Base-by-base conservation (phyloP, 495 filamentous ascomycete species). In the Penicillium lagena region DNA sequence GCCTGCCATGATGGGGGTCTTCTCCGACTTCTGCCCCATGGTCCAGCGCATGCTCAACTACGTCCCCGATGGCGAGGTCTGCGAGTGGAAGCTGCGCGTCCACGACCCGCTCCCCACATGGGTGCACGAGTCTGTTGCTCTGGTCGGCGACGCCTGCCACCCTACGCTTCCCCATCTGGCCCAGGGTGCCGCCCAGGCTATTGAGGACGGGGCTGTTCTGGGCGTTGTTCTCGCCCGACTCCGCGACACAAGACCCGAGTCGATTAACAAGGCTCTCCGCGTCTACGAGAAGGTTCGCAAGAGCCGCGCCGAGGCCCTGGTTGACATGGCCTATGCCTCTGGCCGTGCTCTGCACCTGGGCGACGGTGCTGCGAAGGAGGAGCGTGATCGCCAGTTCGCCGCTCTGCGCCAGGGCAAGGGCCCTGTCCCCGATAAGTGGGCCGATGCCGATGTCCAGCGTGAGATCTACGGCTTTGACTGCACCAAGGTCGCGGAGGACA, bases 111-210 rank as follows among this genome's bases (percentile, higher is more conserved):
- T 91, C 15, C 76, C 79, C 0, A 87, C 76, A 15, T 90, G 86
- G 86, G 70, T 86, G 3, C 70, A 79, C 44, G 79, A 80, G 4
- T 68, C 58, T 37, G 76, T 78, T n/a, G 84, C 84, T 13, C 78
- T 90, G 3, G 65, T 90, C 12, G 86, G 87, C 35, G 87, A 90
- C 59, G 82, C 87, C 4, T 89, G 85, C 62, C 84, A 90, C 59
- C 83, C 85, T 4, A 90, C 85, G 27, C 75, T 90, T 27, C 86
- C 86, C 27, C 85, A 89, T 61, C 65, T 87, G 11, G 79, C 76
- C 29, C 87, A 90, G 70, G 86, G 86, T n/a, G 86, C 85, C 27
- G 87, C 86, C n/a, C 85, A 89, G 71, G 86, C 85, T 27, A 85
- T 90, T 42, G 87, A 93, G 66, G 85, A 90, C 56, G 83, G 78